Conservation (phyloP, 2,329 filamentous ascomycete species). For the Coniochaeta ligniaria region DNA sequence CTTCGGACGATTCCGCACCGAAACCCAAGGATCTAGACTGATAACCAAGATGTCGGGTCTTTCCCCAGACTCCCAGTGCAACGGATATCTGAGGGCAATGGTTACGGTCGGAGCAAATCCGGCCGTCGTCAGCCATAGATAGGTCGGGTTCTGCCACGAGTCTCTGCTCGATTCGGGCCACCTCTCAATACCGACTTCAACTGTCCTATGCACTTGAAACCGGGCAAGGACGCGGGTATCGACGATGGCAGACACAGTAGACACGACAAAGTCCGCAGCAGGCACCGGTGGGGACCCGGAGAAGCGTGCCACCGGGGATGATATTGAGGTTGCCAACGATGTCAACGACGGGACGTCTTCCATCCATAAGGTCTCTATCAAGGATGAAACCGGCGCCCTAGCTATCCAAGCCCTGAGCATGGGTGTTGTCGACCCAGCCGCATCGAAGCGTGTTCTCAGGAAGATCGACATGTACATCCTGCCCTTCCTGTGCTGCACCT, state of each 20-base stretch:
- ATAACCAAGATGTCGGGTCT: not conserved
- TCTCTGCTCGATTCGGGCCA: not conserved
- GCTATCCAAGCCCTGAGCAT: not conserved
- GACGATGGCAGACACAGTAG: not conserved
- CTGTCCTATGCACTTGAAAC: not conserved
- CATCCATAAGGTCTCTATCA: not conserved
- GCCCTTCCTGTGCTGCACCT: slow-evolving; percentile 18
- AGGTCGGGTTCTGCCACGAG: not conserved
- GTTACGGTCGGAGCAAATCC: not conserved
- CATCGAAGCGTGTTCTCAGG: slow-evolving; percentile 54
- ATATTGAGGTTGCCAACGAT: not conserved
- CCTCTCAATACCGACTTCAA: not conserved
- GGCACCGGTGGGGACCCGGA: not conserved
- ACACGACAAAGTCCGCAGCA: not conserved
- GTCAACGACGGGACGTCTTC: not conserved
- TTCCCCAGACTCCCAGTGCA: not conserved
- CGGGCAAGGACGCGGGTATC: not conserved
- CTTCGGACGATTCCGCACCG: not conserved
- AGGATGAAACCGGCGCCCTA: slow-evolving; percentile 1
- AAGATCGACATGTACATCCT: slow-evolving; percentile 51
- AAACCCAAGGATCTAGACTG: not conserved
- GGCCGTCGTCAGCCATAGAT: not conserved
- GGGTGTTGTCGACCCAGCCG: slow-evolving; percentile 31
- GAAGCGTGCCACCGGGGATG: not conserved
- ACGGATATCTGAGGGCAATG: not conserved